phyloP scores from a whole-genome alignment of 129 eudicot species.

The Escallonia rubra region DNA sequence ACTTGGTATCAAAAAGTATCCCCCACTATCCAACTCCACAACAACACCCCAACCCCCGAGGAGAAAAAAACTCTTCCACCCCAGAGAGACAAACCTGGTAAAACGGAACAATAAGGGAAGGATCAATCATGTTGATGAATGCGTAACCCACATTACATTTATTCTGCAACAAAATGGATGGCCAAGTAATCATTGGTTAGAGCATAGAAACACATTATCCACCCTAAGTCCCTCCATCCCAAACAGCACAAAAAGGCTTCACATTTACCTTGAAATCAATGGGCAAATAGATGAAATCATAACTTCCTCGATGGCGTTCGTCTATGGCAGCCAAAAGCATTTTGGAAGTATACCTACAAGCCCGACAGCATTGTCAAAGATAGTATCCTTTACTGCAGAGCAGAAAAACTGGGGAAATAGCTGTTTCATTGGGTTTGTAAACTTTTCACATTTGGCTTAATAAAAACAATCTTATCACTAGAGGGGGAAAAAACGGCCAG shows the following conservation, averaged over 20 bases:
- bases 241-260: neutral
- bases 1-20: no score
- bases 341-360: slow-evolving; percentile 85
- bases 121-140: slow-evolving; percentile 92
- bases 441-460: no score
- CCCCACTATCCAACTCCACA: no score
- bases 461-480: neutral
- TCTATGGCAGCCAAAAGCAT: slow-evolving; percentile 97
- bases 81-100: slow-evolving; percentile 48
- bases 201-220: neutral
- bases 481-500: neutral
- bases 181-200: neutral
- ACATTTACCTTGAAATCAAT: slow-evolving; percentile 91
- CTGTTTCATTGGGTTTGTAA: no score
- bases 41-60: no score
- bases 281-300: slow-evolving; percentile 92
- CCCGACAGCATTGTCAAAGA: slow-evolving; percentile 5
- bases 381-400: neutral
- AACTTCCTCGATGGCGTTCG: slow-evolving; percentile 89
- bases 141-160: slow-evolving; percentile 99
- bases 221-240: neutral
- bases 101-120: slow-evolving; percentile 73
- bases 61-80: neutral
- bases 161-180: slow-evolving; percentile 56
- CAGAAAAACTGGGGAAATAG: neutral